Evolutionary conservation across 108 stramenopile genomes (phyloP).

Genomic region (Asterionellopsis glacialis): DNA sequence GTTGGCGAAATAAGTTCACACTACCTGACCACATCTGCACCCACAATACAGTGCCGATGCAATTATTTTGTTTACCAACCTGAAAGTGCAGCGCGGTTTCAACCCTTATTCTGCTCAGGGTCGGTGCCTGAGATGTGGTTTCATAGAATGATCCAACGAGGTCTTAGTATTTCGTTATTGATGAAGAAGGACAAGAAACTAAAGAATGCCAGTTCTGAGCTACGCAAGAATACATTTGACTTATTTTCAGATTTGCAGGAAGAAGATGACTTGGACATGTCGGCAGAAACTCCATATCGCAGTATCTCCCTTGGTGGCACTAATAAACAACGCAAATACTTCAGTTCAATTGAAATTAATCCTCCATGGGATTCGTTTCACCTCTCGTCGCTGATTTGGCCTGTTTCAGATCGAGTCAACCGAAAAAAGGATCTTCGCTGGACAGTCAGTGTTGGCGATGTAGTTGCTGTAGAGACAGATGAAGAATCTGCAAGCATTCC

Average conservation of each 20-base stretch:
- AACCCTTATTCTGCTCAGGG: constrained; percentile 20
- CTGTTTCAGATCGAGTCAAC: constrained; percentile 4
- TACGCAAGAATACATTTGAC: neutral
- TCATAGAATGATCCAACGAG: constrained; percentile 12
- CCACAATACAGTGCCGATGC: constrained; percentile 20
- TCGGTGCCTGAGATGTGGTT: constrained; percentile 24
- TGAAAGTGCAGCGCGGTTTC: constrained; percentile 15
- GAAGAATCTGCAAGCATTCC: neutral
- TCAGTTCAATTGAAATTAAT: neutral
- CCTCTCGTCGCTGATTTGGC: constrained; percentile 1
- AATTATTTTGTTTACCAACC: constrained; percentile 21
- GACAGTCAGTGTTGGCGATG: constrained; percentile 24
- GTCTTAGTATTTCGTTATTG: constrained; percentile 1
- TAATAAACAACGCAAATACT: neutral
- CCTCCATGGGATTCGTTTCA: constrained; percentile 9
- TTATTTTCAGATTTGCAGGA: neutral
- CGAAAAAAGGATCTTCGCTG: constrained; percentile 6
- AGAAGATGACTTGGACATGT: neutral
- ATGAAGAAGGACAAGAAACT: constrained; percentile 1
- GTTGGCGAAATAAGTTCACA: too few species aligned
- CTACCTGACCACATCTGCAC: constrained; percentile 9
- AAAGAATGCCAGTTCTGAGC: neutral
- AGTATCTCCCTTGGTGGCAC: neutral
- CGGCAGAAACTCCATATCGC: neutral
- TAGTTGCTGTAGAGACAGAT: constrained; percentile 26